Percentiles rank a stretch among this genome's conserved stretches.
Evolutionary conservation across 495 filamentous ascomycete species (phyloP).

Genomic region (Daldinia grandis): DNA sequence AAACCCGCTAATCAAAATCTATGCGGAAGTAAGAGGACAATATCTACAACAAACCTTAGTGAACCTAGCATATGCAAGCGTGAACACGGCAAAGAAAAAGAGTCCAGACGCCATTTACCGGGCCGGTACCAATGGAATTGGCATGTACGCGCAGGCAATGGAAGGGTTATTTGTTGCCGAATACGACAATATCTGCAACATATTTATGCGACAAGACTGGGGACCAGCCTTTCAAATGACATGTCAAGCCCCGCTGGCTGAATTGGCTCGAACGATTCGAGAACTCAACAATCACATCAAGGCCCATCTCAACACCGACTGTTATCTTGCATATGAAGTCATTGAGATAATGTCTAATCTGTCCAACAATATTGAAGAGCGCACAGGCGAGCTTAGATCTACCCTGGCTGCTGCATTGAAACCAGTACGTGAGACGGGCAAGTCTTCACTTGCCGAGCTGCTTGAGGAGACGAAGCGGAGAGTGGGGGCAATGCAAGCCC

Average conservation of each 20-base stretch:
- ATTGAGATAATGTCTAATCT: slow-evolving; percentile 87
- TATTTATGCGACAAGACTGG: slow-evolving; percentile 88
- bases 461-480: slow-evolving; percentile 85
- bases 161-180: slow-evolving; percentile 87
- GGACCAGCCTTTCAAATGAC: slow-evolving; percentile 78
- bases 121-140: slow-evolving; percentile 92
- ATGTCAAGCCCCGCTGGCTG: slow-evolving; percentile 75
- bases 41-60: slow-evolving; percentile 82
- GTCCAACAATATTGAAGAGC: slow-evolving; percentile 78
- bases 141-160: slow-evolving; percentile 85
- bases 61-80: slow-evolving; percentile 85
- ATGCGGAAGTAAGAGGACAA: slow-evolving; percentile 83
- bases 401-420: slow-evolving; percentile 84
- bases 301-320: slow-evolving; percentile 86
- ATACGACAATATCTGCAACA: slow-evolving; percentile 82
- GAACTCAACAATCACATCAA: slow-evolving; percentile 92
- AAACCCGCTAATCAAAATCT: slow-evolving; percentile 73
- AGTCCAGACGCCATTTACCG: slow-evolving; percentile 82
- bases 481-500: slow-evolving; percentile 64
- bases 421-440: slow-evolving; percentile 90
- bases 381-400: slow-evolving; percentile 85
- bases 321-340: slow-evolving; percentile 95
- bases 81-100: slow-evolving; percentile 86
- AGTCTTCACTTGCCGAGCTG: slow-evolving; percentile 81
- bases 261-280: slow-evolving; percentile 84